Base-by-base conservation (phyloP, 2,329 filamentous ascomycete species). In the Septoria linicola region DNA sequence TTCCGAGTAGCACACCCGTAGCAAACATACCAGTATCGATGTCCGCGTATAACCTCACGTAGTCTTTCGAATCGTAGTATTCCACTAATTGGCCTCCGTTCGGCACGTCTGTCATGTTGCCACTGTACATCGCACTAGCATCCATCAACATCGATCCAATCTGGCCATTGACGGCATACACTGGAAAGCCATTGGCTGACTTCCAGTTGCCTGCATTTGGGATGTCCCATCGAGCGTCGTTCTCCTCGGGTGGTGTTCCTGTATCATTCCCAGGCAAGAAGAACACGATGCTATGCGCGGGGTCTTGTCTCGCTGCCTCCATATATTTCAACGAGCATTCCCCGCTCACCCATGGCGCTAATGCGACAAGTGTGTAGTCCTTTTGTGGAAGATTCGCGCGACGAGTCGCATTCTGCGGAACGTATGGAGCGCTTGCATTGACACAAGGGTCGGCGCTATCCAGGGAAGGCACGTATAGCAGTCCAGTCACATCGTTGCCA, bases 401-500 rank as follows among this genome's bases (percentile, higher is more conserved):
- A 13, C 85, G 82, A 10, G 89, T 95, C 48, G 83, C 88, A 68
- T 93, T 91, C 31, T 68, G 62, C 1, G 90, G 88, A 7, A 96
- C 78, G 60, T 85, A 83, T n/a, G 78, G 69, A 34, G 77, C 77
- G 35, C 85, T 82, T 40, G 80, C 70, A 13, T 81, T 73, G 65
- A 77, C 76, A 72, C 91, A 96, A 0, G 76, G 71, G 55, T 85
- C 78, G 49, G 76, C 67, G 8, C 64, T 11, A 10, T 31, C 67
- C 34, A 96, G 76, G 53, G 84, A 81, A 3, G 92, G 93, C 2
- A 95, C 86, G 68, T 93, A 97, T 51, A 97, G 78, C 13, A 96
- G 80, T 55, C 92, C 92, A 58, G 82, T 80, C 30, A 93, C 82
- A 47, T 81, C 74, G 48, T 80, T 80, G 58, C 84, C 81, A 32